These are phyloP conservation scores for Endothia cerciana DNA, from an alignment of 2,329 filamentous ascomycete genomes.

Conservation along the genomic window DNA sequence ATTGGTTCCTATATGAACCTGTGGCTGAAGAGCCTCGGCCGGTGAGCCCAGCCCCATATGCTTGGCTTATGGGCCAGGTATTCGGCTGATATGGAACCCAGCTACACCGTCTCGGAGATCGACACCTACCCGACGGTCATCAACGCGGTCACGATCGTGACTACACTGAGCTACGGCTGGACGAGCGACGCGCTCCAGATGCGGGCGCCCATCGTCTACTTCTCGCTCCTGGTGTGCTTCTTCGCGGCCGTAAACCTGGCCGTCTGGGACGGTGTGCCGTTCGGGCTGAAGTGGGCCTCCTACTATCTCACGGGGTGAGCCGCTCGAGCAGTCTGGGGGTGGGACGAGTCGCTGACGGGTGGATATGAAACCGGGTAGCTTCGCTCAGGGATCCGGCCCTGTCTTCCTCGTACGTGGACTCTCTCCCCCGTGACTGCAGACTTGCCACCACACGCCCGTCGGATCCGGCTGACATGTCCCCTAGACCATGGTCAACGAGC, in stretches of 20 bases:
- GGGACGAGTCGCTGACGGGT: not conserved
- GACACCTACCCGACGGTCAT: slow-evolving; percentile 38
- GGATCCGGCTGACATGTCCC: not conserved
- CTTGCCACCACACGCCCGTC: not conserved
- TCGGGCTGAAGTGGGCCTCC: slow-evolving; percentile 35
- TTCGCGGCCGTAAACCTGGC: slow-evolving; percentile 35
- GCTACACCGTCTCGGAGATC: slow-evolving; percentile 37
- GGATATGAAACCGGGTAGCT: slow-evolving; percentile 23
- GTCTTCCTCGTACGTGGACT: slow-evolving; percentile 33
- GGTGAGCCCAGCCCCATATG: too few species aligned
- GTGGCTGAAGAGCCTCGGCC: slow-evolving; percentile 32
- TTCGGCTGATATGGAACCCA: not conserved
- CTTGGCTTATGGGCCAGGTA: too few species aligned
- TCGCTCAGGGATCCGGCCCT: slow-evolving; percentile 34
- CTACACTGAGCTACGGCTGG: slow-evolving; percentile 37
- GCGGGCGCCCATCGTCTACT: slow-evolving; percentile 34
- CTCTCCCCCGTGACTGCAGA: too few species aligned
- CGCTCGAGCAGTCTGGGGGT: not conserved
- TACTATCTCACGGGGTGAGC: slow-evolving; percentile 34
- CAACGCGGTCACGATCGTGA: slow-evolving; percentile 36
- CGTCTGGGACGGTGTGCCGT: slow-evolving; percentile 35
- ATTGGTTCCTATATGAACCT: slow-evolving; percentile 37
- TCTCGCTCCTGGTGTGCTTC: slow-evolving; percentile 34
- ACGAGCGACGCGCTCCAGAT: slow-evolving; percentile 35
- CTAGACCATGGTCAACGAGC: slow-evolving; percentile 36